phyloP scores from a whole-genome alignment of 1,284 basidiomycete genomes.

The Cerrena zonata region DNA sequence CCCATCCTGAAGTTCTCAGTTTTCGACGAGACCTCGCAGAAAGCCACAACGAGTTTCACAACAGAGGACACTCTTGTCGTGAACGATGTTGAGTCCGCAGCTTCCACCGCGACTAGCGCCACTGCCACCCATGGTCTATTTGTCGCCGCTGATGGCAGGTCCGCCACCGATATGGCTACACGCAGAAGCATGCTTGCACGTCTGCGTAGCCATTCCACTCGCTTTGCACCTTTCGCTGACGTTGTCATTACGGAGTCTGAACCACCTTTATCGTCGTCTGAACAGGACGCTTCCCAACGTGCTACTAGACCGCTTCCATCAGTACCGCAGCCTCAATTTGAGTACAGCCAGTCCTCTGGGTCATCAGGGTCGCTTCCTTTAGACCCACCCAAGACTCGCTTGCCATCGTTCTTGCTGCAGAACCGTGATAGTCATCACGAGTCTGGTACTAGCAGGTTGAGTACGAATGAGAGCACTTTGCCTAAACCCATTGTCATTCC shows the following conservation, averaged over 20 bases:
- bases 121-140: slow-evolving; percentile 11
- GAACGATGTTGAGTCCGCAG: slow-evolving; percentile 1
- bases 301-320: background rate
- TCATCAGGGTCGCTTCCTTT: no score
- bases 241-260: no score
- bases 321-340: background rate
- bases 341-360: no score
- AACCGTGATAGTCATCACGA: no score
- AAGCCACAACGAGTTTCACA: slow-evolving; percentile 23
- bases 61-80: slow-evolving; percentile 1
- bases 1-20: slow-evolving; percentile 60
- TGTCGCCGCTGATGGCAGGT: slow-evolving; percentile 9
- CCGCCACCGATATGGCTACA: slow-evolving; percentile 14
- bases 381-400: no score
- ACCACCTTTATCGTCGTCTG: background rate
- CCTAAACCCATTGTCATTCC: no score
- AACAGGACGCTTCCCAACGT: background rate
- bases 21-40: slow-evolving; percentile 44
- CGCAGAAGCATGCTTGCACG: slow-evolving; percentile 2
- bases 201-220: background rate
- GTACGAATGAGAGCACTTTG: no score
- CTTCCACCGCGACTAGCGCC: slow-evolving; percentile 10
- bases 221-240: slow-evolving; percentile 2
- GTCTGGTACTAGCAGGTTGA: no score
- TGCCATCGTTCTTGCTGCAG: no score